Evolutionary conservation across 768 basidiomycete genomes (phyloP).

Genomic region (Gelatoporia subvermispora): DNA sequence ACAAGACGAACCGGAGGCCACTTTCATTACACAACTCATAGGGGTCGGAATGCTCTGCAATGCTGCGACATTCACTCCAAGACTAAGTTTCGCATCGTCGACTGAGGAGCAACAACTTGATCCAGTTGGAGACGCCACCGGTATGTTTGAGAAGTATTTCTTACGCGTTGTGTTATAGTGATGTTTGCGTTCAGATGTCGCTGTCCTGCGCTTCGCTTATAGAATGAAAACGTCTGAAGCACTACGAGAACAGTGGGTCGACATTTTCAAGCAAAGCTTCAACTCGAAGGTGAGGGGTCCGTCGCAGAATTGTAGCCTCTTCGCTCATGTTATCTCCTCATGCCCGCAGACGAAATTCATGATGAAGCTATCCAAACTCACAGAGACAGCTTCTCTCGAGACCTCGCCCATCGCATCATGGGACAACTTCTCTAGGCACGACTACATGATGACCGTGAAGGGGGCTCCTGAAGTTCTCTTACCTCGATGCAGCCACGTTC

Average conservation of each 20-base stretch:
- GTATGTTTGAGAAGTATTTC: too few relatives aligned
- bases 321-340: neutral
- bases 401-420: slow-evolving; percentile 23
- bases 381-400: slow-evolving; percentile 1
- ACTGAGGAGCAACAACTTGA: slow-evolving; percentile 5
- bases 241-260: slow-evolving; percentile 11
- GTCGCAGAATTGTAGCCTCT: neutral
- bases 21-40: too few relatives aligned
- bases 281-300: slow-evolving; percentile 32
- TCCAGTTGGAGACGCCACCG: slow-evolving; percentile 51
- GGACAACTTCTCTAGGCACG: slow-evolving; percentile 21
- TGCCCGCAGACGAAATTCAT: slow-evolving; percentile 47
- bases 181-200: too few relatives aligned
- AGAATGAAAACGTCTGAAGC: slow-evolving; percentile 5
- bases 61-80: too few relatives aligned
- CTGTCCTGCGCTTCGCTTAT: slow-evolving; percentile 45
- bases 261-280: slow-evolving; percentile 23
- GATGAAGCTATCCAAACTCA: slow-evolving; percentile 35
- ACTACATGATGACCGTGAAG: slow-evolving; percentile 36
- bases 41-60: too few relatives aligned
- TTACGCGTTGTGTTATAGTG: too few relatives aligned
- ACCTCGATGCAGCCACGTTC: slow-evolving; percentile 34
- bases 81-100: too few relatives aligned
- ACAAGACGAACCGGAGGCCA: too few relatives aligned
- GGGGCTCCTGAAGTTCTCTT: slow-evolving; percentile 52